phyloP scores from a whole-genome alignment of 768 basidiomycete genomes.

The Termitomyces sp. region DNA sequence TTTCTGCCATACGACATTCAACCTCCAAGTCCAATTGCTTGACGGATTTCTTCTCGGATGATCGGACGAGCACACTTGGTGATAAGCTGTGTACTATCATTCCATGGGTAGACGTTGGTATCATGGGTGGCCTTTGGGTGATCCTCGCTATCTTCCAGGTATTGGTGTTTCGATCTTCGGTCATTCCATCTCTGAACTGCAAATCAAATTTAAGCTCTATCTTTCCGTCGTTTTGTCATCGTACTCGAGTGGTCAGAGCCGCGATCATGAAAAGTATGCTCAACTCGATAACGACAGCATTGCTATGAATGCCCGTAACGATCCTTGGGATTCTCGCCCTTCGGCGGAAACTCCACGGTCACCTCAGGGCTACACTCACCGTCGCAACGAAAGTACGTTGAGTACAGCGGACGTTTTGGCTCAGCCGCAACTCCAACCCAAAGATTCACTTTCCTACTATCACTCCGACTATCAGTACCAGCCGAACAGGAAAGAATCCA shows the following conservation, averaged over 20 bases:
- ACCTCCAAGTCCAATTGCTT: conserved; percentile 67
- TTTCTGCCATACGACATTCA: conserved; percentile 74
- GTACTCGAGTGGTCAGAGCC: conserved; percentile 68
- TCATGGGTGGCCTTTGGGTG: conserved; percentile 88
- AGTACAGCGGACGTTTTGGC: conserved; percentile 52
- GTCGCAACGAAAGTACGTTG: conserved; percentile 46
- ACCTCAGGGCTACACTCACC: conserved; percentile 37
- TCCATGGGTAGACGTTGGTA: conserved; percentile 85
- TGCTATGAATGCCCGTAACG: conserved; percentile 56
- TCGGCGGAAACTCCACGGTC: conserved; percentile 34
- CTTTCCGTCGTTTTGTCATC: conserved; percentile 41
- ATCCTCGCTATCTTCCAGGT: conserved; percentile 76
- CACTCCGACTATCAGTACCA: conserved; percentile 19
- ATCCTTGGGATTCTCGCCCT: conserved; percentile 65
- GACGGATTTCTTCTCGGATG: conserved; percentile 45
- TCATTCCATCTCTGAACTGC: background rate
- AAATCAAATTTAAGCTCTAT: conserved; percentile 34
- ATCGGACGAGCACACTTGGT: conserved; percentile 42
- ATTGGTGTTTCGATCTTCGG: conserved; percentile 7
- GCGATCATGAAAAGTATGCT: conserved; percentile 80
- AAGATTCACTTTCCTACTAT: conserved; percentile 31
- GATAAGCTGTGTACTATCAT: conserved; percentile 83
- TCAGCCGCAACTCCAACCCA: conserved; percentile 41
- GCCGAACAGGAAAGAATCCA: conserved; percentile 13
- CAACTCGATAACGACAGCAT: conserved; percentile 64